Base-by-base conservation (phyloP, 1,139 yeast species). In the Candida sp. region DNA sequence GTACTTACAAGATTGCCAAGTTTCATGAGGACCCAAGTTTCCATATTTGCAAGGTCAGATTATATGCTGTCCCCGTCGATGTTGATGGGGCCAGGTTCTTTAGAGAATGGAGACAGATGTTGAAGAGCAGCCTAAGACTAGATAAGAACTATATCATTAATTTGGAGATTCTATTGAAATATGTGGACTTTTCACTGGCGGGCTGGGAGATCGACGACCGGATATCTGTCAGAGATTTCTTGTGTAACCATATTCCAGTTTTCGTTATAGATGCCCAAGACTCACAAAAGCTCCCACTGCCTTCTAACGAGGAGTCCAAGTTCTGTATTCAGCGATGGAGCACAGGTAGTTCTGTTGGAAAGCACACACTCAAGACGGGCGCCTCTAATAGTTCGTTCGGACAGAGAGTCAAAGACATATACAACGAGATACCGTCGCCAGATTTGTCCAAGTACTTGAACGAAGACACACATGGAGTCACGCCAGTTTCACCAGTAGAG, bases 31-130 rank as follows among this genome's bases (percentile, higher is more conserved):
- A 43, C 12, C 41, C 42, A 4, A 22, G 33, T 9, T 31, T 57
- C 3, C 31, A 54, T 1, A 47, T 71, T 4, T 70, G 69, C 45
- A 72, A 62, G 49, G 66, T 83, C 2, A 68, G 90, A 53, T 57
- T 85, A 0, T 85, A 83, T 56, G 63, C 70, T 2, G 58, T 85
- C 1, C 85, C 87, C 0, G 53, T 58, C 3, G 88, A 85, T 63
- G 60, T 74, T 1, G 61, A 63, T 0, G 80, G 81, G 0, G 62
- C 70, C 7, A 56, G 72, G 25, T 61, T 55, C 44, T 52, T 81
- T 3, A 59, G 58, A 1, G 66, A 63, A 27, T 73, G 75, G 71
- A 66, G 83, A 51, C 48, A 44, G 3, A 40, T 52, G 4, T 47
- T 58, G 37, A 66, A 65, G 4, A 58, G 57, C 42, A 52, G 53